A percentile compares a stretch with the other conserved stretches of the same genome.
Evolutionary conservation across 1,284 basidiomycete species (phyloP).

Genomic region (Rhodofomes roseus): DNA sequence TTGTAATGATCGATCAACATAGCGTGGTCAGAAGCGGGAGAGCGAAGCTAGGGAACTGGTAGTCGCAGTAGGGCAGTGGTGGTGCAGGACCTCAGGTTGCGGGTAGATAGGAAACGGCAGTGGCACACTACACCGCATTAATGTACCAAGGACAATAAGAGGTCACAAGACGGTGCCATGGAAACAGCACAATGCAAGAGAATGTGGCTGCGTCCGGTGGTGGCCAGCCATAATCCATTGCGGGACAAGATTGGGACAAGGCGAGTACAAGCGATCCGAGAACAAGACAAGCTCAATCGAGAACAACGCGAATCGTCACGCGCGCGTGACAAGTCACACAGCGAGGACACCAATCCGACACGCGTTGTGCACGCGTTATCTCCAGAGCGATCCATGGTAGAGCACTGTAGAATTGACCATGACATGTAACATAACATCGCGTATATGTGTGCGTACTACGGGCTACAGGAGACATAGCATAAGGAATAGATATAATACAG

Average conservation of each 20-base stretch:
- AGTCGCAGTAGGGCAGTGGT: no score
- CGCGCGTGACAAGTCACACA: constrained; percentile 5
- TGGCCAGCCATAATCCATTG: background rate
- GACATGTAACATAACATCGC: constrained; percentile 12
- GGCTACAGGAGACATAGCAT: constrained; percentile 6
- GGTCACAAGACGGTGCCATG: background rate
- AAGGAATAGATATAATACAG: constrained; percentile 20
- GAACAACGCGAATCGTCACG: constrained; percentile 7
- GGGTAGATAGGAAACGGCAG: background rate
- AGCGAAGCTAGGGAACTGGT: background rate
- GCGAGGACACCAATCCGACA: background rate
- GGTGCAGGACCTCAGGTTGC: no score
- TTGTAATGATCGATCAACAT: background rate
- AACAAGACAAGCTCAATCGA: background rate
- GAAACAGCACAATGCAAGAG: background rate
- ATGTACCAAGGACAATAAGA: background rate
- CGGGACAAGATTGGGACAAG: background rate
- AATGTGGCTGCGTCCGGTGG: background rate
- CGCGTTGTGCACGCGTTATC: no score
- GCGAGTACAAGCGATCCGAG: background rate
- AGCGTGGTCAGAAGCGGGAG: background rate
- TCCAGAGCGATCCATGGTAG: background rate
- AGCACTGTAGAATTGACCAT: background rate
- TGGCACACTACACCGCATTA: background rate
- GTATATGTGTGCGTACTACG: constrained; percentile 1